Percentiles rank a stretch among this genome's conserved stretches.
Evolutionary conservation across 345 rosid species (phyloP).

Genomic region (Erodium maritimum): DNA sequence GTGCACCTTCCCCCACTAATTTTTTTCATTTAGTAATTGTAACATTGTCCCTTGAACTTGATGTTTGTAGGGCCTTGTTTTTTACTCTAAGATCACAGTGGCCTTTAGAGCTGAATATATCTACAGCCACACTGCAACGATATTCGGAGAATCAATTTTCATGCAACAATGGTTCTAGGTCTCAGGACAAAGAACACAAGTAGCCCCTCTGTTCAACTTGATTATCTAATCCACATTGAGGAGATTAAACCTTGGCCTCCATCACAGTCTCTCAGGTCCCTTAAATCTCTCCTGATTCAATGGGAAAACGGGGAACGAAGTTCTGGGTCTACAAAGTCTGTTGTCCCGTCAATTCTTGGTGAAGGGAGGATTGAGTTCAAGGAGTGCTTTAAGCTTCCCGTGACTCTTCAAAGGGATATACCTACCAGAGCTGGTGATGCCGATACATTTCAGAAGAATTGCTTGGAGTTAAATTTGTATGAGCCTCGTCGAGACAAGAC

Average conservation of each 20-base stretch:
- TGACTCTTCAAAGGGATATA: constrained; percentile 44
- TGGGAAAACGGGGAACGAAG: constrained; percentile 82
- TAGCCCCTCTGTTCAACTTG: constrained; percentile 36
- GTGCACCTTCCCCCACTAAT: background rate
- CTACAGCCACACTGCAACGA: background rate
- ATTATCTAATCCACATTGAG: constrained; percentile 58
- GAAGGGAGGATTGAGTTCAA: constrained; percentile 82
- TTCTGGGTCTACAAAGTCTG: constrained; percentile 57
- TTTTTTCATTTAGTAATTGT: background rate
- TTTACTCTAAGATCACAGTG: background rate
- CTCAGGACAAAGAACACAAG: constrained; percentile 40
- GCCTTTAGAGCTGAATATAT: background rate
- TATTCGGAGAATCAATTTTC: constrained; percentile 4
- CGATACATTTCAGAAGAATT: constrained; percentile 50
- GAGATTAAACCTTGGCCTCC: constrained; percentile 97
- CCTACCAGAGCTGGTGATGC: constrained; percentile 37
- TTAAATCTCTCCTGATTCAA: constrained; percentile 74
- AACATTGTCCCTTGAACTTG: background rate
- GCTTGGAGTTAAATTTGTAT: constrained; percentile 59
- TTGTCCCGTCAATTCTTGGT: constrained; percentile 50
- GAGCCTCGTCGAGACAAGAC: constrained; percentile 82
- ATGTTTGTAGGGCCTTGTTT: background rate
- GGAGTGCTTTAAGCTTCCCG: constrained; percentile 65
- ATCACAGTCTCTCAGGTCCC: constrained; percentile 63
- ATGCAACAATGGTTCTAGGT: constrained; percentile 50